These are phyloP conservation scores for Passalora sequoiae DNA, from an alignment of 2,329 filamentous ascomycete genomes.

Conservation along the genomic window DNA sequence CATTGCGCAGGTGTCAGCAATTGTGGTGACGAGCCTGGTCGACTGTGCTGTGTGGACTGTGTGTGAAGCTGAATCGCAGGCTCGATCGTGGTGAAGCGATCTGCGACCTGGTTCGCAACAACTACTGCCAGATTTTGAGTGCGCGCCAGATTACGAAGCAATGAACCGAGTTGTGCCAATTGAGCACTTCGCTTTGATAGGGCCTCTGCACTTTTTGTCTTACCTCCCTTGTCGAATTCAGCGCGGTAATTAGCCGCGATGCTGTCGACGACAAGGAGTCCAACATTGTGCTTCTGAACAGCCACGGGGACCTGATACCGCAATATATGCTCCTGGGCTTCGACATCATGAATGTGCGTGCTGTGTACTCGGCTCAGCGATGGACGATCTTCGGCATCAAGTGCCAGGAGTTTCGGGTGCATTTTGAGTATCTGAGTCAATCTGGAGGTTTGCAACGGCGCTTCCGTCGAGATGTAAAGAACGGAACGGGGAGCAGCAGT, in stretches of 20 bases:
- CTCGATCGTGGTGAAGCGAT: constrained; percentile 58
- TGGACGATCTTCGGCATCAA: constrained; percentile 45
- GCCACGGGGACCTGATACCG: constrained; percentile 87
- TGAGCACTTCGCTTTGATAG: constrained; percentile 74
- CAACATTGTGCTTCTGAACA: constrained; percentile 67
- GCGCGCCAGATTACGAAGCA: constrained; percentile 70
- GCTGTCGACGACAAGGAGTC: constrained; percentile 81
- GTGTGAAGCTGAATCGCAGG: constrained; percentile 6
- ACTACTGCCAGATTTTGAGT: constrained; percentile 75
- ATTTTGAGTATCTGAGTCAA: constrained; percentile 70
- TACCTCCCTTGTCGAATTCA: constrained; percentile 61
- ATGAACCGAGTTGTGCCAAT: constrained; percentile 68
- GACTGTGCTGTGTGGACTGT: constrained; percentile 18
- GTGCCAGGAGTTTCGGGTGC: constrained; percentile 56
- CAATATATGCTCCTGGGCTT: constrained; percentile 92
- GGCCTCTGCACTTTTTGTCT: constrained; percentile 39
- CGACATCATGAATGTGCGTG: constrained; percentile 80
- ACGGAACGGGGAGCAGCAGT: constrained; percentile 62
- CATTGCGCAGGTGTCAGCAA: background rate
- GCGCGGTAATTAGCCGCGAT: constrained; percentile 94
- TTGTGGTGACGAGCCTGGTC: constrained; percentile 19
- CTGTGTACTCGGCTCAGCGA: constrained; percentile 73
- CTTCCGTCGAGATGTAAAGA: constrained; percentile 92
- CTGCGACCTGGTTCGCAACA: constrained; percentile 90
- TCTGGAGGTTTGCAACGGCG: constrained; percentile 73